A percentile compares a stretch with the other conserved stretches of the same genome.
Evolutionary conservation across 129 eudicot genomes (phyloP).

Genomic region (Tagetes erecta): DNA sequence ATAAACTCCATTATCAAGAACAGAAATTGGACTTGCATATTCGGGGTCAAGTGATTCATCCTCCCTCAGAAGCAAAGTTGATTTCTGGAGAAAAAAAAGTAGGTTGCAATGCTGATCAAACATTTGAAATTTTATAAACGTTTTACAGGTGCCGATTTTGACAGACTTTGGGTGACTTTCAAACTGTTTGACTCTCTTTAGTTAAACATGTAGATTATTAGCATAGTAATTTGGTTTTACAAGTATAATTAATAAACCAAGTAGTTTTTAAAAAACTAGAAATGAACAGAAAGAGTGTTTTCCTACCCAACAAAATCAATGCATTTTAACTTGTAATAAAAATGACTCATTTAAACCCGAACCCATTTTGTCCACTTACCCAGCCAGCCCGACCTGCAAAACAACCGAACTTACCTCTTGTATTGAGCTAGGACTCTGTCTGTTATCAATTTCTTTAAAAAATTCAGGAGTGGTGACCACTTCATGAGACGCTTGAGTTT

Average conservation of each 20-base stretch:
- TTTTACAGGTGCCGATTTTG: background rate
- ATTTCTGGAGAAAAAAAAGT: constrained; percentile 43
- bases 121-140: background rate
- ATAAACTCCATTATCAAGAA: constrained; percentile 60
- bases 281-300: background rate
- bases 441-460: constrained; percentile 30
- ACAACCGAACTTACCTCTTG: constrained; percentile 48
- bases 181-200: background rate
- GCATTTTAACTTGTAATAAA: background rate
- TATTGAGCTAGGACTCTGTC: constrained; percentile 36
- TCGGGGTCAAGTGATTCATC: constrained; percentile 58
- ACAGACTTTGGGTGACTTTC: background rate
- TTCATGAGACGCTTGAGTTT: constrained; percentile 31
- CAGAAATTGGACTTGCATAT: constrained; percentile 90
- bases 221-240: background rate
- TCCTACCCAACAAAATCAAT: background rate
- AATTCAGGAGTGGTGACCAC: constrained; percentile 34
- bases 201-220: background rate
- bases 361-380: background rate
- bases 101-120: constrained; percentile 18
- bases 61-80: constrained; percentile 38
- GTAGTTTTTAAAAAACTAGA: background rate
- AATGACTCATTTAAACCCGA: background rate
- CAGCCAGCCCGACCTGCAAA: background rate
- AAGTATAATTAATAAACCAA: background rate